phyloP scores from a whole-genome alignment of 176 grass and related monocot genomes.

The Zoysia japonica region DNA sequence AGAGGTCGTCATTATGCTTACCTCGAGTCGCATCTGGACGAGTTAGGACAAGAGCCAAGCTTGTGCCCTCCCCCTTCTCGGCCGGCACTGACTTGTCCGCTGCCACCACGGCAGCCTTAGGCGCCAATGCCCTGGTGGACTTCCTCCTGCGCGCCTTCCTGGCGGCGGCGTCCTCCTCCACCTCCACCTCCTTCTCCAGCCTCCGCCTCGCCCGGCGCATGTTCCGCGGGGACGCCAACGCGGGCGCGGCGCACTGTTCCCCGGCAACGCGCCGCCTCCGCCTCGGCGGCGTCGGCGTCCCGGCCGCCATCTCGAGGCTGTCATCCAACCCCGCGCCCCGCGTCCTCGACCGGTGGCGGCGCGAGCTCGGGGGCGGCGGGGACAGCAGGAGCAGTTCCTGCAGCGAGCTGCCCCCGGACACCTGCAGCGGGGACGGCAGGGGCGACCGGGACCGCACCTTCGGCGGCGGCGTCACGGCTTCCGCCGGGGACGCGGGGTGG shows the following conservation, averaged over 20 bases:
- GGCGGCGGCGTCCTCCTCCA: constrained; percentile 44
- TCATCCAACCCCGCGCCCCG: constrained; percentile 28
- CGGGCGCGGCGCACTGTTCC: constrained; percentile 26
- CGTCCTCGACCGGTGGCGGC: constrained; percentile 25
- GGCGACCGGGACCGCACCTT: constrained; percentile 42
- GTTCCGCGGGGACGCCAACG: constrained; percentile 63
- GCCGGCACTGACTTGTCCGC: constrained; percentile 11
- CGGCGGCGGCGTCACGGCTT: constrained; percentile 32
- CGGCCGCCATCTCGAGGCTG: constrained; percentile 44
- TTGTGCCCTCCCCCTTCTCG: constrained; percentile 39
- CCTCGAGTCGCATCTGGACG: constrained; percentile 10
- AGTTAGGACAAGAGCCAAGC: constrained; percentile 47
- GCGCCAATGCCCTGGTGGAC: constrained; percentile 13
- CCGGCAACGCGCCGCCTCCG: constrained; percentile 27
- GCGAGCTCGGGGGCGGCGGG: constrained; percentile 49
- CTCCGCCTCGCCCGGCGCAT: constrained; percentile 59
- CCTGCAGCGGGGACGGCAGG: constrained; percentile 48
- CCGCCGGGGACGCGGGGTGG: constrained; percentile 18
- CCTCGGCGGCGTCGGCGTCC: constrained; percentile 35
- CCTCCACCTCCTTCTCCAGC: constrained; percentile 72
- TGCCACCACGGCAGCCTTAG: constrained; percentile 14
- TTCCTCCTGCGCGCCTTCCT: constrained; percentile 57
- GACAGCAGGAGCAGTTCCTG: constrained; percentile 71
- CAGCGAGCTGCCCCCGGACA: constrained; percentile 49
- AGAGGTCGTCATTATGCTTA: constrained; percentile 27